These are phyloP conservation scores for Naganishia antarctica DNA, from an alignment of 768 basidiomycete species.

Conservation along the genomic window DNA sequence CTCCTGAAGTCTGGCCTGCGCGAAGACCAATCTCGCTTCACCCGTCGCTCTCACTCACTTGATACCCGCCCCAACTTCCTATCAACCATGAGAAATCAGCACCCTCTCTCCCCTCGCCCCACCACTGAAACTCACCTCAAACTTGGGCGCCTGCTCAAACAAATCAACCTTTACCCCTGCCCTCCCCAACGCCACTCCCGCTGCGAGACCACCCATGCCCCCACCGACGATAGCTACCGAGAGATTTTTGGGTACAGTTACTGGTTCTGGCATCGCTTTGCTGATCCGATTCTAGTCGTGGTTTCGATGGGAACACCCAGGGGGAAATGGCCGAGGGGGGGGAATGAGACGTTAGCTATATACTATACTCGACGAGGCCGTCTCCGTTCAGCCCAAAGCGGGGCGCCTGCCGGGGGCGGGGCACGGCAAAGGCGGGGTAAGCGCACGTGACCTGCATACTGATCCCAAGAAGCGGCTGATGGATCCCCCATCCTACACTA, in stretches of 20 bases:
- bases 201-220: constrained; percentile 33
- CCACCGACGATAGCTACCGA: constrained; percentile 36
- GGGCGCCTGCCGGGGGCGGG: background rate
- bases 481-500: too few species aligned
- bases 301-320: too few species aligned
- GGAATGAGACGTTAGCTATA: background rate
- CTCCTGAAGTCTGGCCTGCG: too few species aligned
- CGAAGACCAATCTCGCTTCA: too few species aligned
- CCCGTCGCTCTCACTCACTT: too few species aligned
- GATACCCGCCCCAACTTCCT: constrained; percentile 27
- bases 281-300: too few species aligned
- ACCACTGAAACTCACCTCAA: constrained; percentile 4
- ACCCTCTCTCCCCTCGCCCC: background rate
- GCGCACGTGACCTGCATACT: background rate
- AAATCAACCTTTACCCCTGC: constrained; percentile 31
- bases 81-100: background rate
- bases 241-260: background rate
- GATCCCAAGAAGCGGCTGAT: too few species aligned
- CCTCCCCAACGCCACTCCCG: constrained; percentile 32
- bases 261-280: background rate
- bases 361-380: too few species aligned
- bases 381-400: background rate
- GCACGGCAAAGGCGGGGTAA: background rate
- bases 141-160: constrained; percentile 26
- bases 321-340: too few species aligned